These are phyloP conservation scores for Cajanus cajan DNA, from an alignment of 306 rosid genomes.

Conservation along the genomic window DNA sequence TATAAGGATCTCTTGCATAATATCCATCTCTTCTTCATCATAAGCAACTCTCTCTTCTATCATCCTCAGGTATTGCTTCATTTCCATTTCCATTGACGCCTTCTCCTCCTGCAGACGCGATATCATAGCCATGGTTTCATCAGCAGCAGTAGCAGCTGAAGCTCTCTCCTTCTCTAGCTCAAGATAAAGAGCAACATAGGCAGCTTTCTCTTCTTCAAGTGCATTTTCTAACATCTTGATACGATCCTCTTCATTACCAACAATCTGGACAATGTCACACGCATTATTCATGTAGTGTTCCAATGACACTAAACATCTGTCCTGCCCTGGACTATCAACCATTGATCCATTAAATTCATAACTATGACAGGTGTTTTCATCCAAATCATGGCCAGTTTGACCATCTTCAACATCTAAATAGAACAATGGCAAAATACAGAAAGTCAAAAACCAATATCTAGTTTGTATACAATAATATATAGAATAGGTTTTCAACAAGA, in stretches of 20 bases:
- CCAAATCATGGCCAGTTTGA: conserved; percentile 35
- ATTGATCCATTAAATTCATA: conserved; percentile 49
- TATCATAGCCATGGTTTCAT: conserved; percentile 97
- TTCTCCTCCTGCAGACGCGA: conserved; percentile 78
- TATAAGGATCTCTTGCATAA: conserved; percentile 82
- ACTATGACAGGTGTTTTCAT: conserved; percentile 40
- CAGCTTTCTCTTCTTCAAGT: conserved; percentile 65
- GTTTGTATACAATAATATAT: background rate
- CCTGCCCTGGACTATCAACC: conserved; percentile 41
- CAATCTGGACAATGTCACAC: conserved; percentile 30
- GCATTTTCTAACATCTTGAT: conserved; percentile 58
- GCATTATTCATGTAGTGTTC: conserved; percentile 23
- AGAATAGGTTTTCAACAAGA: background rate
- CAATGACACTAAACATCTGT: conserved; percentile 34
- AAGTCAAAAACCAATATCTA: conserved; percentile 29
- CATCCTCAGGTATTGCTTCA: conserved; percentile 68
- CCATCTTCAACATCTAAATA: conserved; percentile 44
- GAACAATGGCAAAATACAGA: conserved; percentile 13
- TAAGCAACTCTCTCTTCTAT: conserved; percentile 76
- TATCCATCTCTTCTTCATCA: conserved; percentile 84
- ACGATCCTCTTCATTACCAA: conserved; percentile 41
- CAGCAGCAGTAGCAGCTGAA: conserved; percentile 89
- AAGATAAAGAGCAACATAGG: conserved; percentile 59
- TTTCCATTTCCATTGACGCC: conserved; percentile 72
- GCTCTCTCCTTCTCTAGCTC: conserved; percentile 98